A percentile compares a stretch with the other conserved stretches of the same genome.
phyloP scores from a whole-genome alignment of 768 basidiomycete species.

The Naematelia aurantialba region DNA sequence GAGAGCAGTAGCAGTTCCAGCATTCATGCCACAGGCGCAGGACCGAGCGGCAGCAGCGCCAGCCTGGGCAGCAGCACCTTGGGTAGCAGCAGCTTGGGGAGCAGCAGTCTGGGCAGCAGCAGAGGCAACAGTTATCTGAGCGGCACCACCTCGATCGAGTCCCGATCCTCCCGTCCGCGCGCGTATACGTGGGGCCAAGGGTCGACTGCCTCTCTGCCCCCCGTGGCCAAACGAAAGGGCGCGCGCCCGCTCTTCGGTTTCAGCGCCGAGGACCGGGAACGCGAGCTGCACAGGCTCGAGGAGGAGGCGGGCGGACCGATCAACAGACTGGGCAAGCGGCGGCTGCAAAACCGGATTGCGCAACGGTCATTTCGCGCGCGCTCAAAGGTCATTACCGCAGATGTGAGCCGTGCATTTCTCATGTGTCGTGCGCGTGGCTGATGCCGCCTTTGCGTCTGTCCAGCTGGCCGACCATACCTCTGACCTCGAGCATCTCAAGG shows the following conservation, averaged over 20 bases:
- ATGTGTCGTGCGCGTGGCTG: background rate
- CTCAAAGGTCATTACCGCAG: slow-evolving; percentile 3
- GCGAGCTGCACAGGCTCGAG: background rate
- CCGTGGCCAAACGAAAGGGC: background rate
- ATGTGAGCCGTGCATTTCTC: background rate
- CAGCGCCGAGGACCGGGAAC: background rate
- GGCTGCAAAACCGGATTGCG: slow-evolving; percentile 12
- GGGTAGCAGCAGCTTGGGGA: too few relatives aligned
- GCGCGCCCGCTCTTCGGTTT: background rate
- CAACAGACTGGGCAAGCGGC: slow-evolving; percentile 10
- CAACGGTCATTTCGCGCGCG: slow-evolving; percentile 14
- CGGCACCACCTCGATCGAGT: background rate
- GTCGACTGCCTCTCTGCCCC: too few relatives aligned
- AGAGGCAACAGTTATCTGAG: background rate
- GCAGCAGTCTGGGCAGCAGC: too few relatives aligned
- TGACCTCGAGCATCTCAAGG: background rate
- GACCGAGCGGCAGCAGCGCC: too few relatives aligned
- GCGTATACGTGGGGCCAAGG: background rate
- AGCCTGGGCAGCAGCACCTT: too few relatives aligned
- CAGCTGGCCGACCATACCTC: slow-evolving; percentile 1
- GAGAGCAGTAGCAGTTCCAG: too few relatives aligned
- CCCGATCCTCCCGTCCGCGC: background rate
- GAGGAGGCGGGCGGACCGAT: background rate
- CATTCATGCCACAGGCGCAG: too few relatives aligned
- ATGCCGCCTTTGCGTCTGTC: background rate